Evolutionary conservation across 2,329 filamentous ascomycete genomes (phyloP).

Genomic region (Cladophialophora psammophila): DNA sequence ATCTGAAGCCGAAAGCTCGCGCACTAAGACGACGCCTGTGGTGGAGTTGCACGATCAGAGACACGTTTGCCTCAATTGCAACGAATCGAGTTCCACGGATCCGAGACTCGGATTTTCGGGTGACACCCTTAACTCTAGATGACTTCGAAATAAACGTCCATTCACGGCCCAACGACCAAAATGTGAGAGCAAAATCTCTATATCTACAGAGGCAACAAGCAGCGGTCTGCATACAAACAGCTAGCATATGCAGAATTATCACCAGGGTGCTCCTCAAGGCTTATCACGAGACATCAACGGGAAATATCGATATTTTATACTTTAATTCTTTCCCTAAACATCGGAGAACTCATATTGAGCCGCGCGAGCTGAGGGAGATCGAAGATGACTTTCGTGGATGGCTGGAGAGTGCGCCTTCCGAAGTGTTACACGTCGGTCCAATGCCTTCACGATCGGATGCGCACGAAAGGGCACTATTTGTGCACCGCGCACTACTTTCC

Average conservation of each 20-base stretch:
- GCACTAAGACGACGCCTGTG: conserved; percentile 19
- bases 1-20: background rate
- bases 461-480: background rate
- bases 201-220: background rate
- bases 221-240: background rate
- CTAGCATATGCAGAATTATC: conserved; percentile 7
- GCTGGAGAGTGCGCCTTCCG: background rate
- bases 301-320: conserved; percentile 1
- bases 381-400: background rate
- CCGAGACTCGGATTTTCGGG: conserved; percentile 90
- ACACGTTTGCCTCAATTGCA: conserved; percentile 15
- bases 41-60: conserved; percentile 23
- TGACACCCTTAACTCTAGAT: conserved; percentile 81
- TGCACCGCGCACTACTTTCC: conserved; percentile 1
- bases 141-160: conserved; percentile 76
- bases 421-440: background rate
- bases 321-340: conserved; percentile 6
- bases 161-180: background rate
- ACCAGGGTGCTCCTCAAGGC: background rate
- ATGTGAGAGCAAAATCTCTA: background rate
- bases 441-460: background rate
- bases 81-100: conserved; percentile 77
- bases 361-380: background rate
- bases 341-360: background rate
- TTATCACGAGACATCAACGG: background rate